Evolutionary conservation across 2,329 filamentous ascomycete species (phyloP), one percentile per base, ranked within the genome.

Genomic region (Cytospora paraplurivora): DNA sequence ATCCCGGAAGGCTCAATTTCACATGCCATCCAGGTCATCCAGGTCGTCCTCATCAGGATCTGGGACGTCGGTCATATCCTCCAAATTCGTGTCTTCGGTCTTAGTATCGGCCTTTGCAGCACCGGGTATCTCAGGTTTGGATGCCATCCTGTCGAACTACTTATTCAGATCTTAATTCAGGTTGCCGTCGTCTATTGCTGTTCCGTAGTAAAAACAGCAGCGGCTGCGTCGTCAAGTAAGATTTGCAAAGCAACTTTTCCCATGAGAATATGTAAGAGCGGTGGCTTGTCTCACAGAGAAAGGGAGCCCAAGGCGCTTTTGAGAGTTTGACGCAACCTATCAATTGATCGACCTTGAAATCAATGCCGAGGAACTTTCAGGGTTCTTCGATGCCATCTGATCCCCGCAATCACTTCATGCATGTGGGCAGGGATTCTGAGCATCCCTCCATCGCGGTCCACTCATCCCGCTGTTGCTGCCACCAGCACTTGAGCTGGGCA

Each of bases 11-110:
- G 21, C 12, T 19, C n/a, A 21, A 3, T 34, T 21, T 56, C 57
- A 71, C 79, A 69, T 76, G 92, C 91, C 92, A 77, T 99, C 95
- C 52, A 99, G 81, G 72, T 98, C 95, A 72, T 97, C 91, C 21
- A 95, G 79, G 69, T 95, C 91, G 76, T 95, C 95, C 76, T 96
- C 93, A 68, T 98, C 94, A 7, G 93, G 94, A 71, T 97, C 94
- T 21, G 93, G 89, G 17, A 90, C 87, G 69, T 90, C 84, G 27
- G 83, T 85, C 27, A 75, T 70, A 17, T 72, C 73, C 17, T 70
- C 70, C 7, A 69, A 67, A 52, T 68, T 65, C 19, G 67, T 68
- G 10, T 68, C 66, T 12, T 68, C 68, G 38, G 66, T 66, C 58
- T 71, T 73, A 34, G 67, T 50, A 62, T 66, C 70, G 34, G 66